Evolutionary conservation across 2,329 filamentous ascomycete genomes (phyloP).

Genomic region (Cercospora sp.): DNA sequence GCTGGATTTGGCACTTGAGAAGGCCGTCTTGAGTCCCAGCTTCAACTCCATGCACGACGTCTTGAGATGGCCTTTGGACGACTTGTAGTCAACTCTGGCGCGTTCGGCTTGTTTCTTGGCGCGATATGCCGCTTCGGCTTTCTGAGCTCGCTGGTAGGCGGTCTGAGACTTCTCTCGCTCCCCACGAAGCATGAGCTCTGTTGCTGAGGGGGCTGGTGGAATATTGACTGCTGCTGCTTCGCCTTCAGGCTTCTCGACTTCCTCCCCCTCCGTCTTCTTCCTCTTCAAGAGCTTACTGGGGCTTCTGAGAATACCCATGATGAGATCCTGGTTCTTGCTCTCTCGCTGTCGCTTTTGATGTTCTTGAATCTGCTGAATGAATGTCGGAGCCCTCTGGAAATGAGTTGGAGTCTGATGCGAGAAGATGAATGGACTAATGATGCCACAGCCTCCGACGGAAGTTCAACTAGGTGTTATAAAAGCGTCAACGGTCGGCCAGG

Average conservation of each 20-base stretch:
- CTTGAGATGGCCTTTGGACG: constrained; percentile 23
- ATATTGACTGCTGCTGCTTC: constrained; percentile 2
- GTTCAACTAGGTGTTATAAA: neutral
- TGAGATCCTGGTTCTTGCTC: neutral
- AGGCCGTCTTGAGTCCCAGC: constrained; percentile 14
- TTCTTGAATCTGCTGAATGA: constrained; percentile 8
- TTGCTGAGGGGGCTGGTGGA: constrained; percentile 21
- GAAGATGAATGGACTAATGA: constrained; percentile 2
- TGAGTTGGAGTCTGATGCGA: neutral
- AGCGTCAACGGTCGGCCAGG: neutral
- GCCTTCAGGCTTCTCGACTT: constrained; percentile 3
- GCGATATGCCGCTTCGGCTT: constrained; percentile 22
- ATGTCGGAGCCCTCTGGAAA: neutral
- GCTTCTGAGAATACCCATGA: constrained; percentile 14
- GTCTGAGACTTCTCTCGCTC: constrained; percentile 20
- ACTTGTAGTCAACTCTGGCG: constrained; percentile 19
- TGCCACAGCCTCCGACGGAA: neutral
- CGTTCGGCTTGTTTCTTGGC: constrained; percentile 17
- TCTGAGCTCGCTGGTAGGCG: constrained; percentile 16
- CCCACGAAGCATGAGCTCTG: constrained; percentile 18
- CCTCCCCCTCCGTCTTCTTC: constrained; percentile 1
- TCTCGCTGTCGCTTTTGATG: neutral
- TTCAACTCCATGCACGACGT: constrained; percentile 16
- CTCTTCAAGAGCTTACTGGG: constrained; percentile 10
- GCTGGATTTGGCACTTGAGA: constrained; percentile 1